Evolutionary conservation across 2,329 filamentous ascomycete species (phyloP), one percentile per base, ranked within the genome.

Genomic region (Meredithiella fracta): DNA sequence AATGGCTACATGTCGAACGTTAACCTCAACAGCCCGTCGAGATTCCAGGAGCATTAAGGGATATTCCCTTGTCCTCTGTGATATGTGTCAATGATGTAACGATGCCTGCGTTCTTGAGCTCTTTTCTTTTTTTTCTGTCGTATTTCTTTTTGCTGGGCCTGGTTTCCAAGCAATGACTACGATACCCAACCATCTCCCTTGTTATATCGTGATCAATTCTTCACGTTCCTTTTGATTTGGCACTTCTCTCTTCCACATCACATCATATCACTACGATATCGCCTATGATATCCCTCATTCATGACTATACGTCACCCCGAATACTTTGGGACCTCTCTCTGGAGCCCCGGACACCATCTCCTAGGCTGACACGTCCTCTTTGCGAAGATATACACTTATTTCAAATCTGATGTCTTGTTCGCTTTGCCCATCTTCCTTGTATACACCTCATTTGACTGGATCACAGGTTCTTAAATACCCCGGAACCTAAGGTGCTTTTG

Each of bases 1-100:
- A 22, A 44, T 81, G 87, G 87, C 88, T 92, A 92, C 86, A 86
- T 88, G 78, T 87, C 82, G 75, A 86, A 85, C 63, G 84, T 89
- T 26, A 59, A 56, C 51, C 17, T 22, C 22, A 77, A 86, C 20
- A 44, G 40, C n/a, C 40, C 40, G 15, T 22, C 40, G 5, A 34
- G 29, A 34, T 34, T 34, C 29, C 29, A 34, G 29, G 29, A 34
- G 29, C 29, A 11, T 11, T 34, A 34, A 34, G 5, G 5, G 5
- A 11, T 11, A n/a, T 34, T 34, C 29, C 11, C 29, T 5, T 11
- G 11, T 34, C 11, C 11, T 11, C 11, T 34, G 5, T 34, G 29
- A 11, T 11, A 11, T 34, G 29, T 5, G 29, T 34, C 11, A 5
- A 5, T 34, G 29, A 11, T 34, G n/a, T n/a, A n/a, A n/a, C n/a